Evolutionary conservation across 176 grass and related monocot genomes (phyloP), one percentile per base, ranked within the genome.

Genomic region (Dactylis glomerata): DNA sequence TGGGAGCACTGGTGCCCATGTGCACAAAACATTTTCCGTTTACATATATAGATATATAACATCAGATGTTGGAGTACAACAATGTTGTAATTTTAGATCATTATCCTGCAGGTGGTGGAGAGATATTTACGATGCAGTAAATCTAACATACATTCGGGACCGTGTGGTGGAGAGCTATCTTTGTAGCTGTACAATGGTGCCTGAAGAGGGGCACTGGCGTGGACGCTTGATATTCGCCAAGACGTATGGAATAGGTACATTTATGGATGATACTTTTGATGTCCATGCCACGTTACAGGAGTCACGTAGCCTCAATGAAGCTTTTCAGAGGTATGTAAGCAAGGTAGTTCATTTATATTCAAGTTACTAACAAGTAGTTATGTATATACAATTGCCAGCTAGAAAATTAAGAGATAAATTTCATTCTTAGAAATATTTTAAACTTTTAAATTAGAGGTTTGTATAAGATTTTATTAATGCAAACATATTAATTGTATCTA

Each of bases 101-200:
- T 40, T 8, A 40, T 8, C 0, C 37, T 8, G 47, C 24, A 86
- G 84, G 36, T 86, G 77, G 85, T 87, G 85, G 85, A 73, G 45
- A 13, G 38, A 75, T 10, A 50, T 81, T 8, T 68, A 86, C 19
- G 2, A 31, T 0, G 23, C 3, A 0, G 76, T 73, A 13, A 81
- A 74, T 6, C 41, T 87, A 15, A 26, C 16, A 1, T 87, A 74
- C 20, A 12, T 78, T 37, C 42, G 85, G 16, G 67, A 81, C 10
- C 85, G 67, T 2, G 8, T 87, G 17, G 46, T 73, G 11, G 85
- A 81, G 31, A 54, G 6, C 57, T 61, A 61, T 12, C 14, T 61
- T 28, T 61, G 57, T 23, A 61, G 11, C 4, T 61, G 57, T 1
- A 24, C 24, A 13, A 28, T 61, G 57, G 4, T 61, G 4, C 57